Evolutionary conservation across 306 rosid genomes (phyloP).

Genomic region (Quercus ilex): DNA sequence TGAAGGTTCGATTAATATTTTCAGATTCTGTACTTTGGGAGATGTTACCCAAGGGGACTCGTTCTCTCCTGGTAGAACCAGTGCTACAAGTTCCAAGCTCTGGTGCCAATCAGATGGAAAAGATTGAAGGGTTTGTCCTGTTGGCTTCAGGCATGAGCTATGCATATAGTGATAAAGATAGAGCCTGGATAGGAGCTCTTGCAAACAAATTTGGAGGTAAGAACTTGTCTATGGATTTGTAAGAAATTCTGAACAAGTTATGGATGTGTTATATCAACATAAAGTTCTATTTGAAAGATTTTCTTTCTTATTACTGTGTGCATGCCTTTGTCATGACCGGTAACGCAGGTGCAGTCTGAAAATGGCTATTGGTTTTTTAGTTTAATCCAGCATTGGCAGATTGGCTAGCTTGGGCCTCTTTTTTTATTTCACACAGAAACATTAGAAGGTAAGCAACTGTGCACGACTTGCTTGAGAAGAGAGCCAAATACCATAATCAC

Average conservation of each 20-base stretch:
- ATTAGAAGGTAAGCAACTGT: neutral
- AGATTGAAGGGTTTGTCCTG: slow-evolving; percentile 55
- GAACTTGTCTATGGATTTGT: slow-evolving; percentile 5
- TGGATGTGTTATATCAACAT: neutral
- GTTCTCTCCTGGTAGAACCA: slow-evolving; percentile 74
- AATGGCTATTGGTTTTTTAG: neutral
- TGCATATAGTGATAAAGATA: slow-evolving; percentile 73
- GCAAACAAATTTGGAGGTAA: slow-evolving; percentile 59
- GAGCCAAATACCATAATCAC: neutral
- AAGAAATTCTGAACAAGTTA: slow-evolving; percentile 13
- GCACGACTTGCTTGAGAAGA: neutral
- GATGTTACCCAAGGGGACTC: slow-evolving; percentile 63
- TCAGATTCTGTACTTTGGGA: slow-evolving; percentile 77
- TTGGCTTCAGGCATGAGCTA: slow-evolving; percentile 64
- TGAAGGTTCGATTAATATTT: slow-evolving; percentile 23
- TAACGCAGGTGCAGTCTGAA: slow-evolving; percentile 4
- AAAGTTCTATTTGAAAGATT: neutral
- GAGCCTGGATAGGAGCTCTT: slow-evolving; percentile 77
- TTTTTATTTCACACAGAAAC: neutral
- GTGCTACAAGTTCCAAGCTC: slow-evolving; percentile 32
- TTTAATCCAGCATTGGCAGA: neutral
- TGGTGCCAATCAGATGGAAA: slow-evolving; percentile 30
- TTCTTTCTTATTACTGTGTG: neutral
- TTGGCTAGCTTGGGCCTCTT: neutral
- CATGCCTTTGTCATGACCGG: neutral